Evolutionary conservation across 2,329 filamentous ascomycete species (phyloP).

Genomic region (Aspergillus ochraceus): DNA sequence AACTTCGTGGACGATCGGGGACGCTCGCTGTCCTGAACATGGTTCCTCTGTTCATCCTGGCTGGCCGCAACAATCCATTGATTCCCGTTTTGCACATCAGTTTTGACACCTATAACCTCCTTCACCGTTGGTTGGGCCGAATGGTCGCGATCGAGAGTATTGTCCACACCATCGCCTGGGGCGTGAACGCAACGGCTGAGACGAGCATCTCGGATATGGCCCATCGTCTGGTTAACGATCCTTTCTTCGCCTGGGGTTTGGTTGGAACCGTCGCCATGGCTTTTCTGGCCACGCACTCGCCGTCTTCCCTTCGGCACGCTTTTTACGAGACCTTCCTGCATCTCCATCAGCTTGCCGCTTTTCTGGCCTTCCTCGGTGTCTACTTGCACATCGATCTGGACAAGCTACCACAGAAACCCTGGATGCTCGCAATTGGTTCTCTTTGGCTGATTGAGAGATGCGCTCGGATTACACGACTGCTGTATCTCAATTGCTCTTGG

Average conservation of each 20-base stretch:
- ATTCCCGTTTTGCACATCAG: slow-evolving; percentile 80
- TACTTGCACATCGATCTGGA: slow-evolving; percentile 46
- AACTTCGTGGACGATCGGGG: slow-evolving; percentile 82
- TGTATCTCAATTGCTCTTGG: slow-evolving; percentile 56
- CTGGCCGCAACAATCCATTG: slow-evolving; percentile 88
- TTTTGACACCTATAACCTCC: slow-evolving; percentile 94
- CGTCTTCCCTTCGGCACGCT: slow-evolving; percentile 46
- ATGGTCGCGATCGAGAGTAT: slow-evolving; percentile 70
- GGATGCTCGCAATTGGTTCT: slow-evolving; percentile 35
- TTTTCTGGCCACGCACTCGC: slow-evolving; percentile 44
- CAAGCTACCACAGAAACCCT: slow-evolving; percentile 42
- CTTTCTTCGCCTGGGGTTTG: slow-evolving; percentile 47
- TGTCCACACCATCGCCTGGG: slow-evolving; percentile 74
- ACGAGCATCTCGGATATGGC: slow-evolving; percentile 34
- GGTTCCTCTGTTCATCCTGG: slow-evolving; percentile 85
- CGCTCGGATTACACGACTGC: slow-evolving; percentile 49
- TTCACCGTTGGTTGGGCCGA: slow-evolving; percentile 81
- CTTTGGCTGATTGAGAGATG: slow-evolving; percentile 47
- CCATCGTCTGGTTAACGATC: slow-evolving; percentile 32
- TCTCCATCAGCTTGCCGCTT: slow-evolving; percentile 46
- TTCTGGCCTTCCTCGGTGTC: slow-evolving; percentile 45
- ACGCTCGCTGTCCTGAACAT: slow-evolving; percentile 85
- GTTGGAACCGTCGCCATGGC: slow-evolving; percentile 45
- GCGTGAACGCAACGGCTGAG: slow-evolving; percentile 61
- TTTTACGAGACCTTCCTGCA: slow-evolving; percentile 51